A percentile compares a stretch with the other conserved stretches of the same genome.
Evolutionary conservation across 805 yeast genomes (phyloP).

Genomic region (Monosporozyma siamensis): DNA sequence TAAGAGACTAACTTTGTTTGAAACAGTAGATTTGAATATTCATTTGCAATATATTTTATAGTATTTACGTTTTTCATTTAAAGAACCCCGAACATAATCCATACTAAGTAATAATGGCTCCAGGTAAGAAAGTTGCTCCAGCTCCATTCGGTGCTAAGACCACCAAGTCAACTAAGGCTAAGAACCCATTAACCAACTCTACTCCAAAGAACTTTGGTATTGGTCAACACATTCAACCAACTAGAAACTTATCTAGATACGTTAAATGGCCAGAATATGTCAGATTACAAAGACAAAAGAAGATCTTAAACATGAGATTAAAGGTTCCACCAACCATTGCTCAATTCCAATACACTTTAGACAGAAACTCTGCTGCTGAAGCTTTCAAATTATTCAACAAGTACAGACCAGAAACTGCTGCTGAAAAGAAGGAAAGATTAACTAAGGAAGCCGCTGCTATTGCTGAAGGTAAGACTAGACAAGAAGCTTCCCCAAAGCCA

Average conservation of each 20-base stretch:
- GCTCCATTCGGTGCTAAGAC: constrained; percentile 85
- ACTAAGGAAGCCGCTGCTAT: constrained; percentile 98
- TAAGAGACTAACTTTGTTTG: too few relatives aligned
- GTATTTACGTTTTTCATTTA: background rate
- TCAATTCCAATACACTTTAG: constrained; percentile 92
- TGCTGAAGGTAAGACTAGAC: constrained; percentile 95
- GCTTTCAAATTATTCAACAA: constrained; percentile 96
- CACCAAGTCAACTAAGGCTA: constrained; percentile 46
- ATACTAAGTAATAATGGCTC: constrained; percentile 30
- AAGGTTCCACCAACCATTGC: constrained; percentile 99
- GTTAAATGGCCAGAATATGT: constrained; percentile 99
- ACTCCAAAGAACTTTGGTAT: constrained; percentile 92
- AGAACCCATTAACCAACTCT: constrained; percentile 84
- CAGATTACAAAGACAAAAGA: constrained; percentile 97
- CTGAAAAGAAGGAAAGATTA: constrained; percentile 98
- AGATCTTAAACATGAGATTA: constrained; percentile 87
- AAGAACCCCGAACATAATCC: constrained; percentile 3
- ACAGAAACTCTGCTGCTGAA: constrained; percentile 98
- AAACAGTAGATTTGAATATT: background rate
- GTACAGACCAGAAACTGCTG: constrained; percentile 96
- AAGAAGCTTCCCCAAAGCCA: constrained; percentile 95
- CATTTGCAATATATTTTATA: background rate
- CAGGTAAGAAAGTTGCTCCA: constrained; percentile 89
- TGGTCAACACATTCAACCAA: constrained; percentile 93
- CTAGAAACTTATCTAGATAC: constrained; percentile 91